These are phyloP conservation scores for Rhizopogon sp. DNA, from an alignment of 768 basidiomycete genomes.

Conservation along the genomic window DNA sequence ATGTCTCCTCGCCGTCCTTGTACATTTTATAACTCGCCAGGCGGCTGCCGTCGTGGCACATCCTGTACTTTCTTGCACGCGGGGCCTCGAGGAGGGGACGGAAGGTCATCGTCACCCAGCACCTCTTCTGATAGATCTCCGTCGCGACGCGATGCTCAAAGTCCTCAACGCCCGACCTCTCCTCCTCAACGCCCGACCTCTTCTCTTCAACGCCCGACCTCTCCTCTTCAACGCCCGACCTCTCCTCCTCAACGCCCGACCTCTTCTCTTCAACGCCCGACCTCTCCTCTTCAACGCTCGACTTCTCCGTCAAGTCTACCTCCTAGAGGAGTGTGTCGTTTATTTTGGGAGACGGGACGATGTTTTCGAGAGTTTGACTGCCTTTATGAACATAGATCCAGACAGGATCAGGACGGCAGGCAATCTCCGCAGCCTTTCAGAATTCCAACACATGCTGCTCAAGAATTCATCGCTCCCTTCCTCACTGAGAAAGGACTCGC, in stretches of 20 bases:
- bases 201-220: too few relatives aligned
- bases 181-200: too few relatives aligned
- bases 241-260: too few relatives aligned
- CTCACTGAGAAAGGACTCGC: constrained; percentile 41
- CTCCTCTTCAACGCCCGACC: too few relatives aligned
- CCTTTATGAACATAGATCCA: constrained; percentile 32
- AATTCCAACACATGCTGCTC: constrained; percentile 12
- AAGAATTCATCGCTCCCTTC: constrained; percentile 34
- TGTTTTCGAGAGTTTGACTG: constrained; percentile 46
- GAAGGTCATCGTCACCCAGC: constrained; percentile 1
- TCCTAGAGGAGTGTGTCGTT: constrained; percentile 39
- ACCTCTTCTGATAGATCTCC: constrained; percentile 6
- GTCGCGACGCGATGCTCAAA: constrained; percentile 2
- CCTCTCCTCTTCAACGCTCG: constrained; percentile 11
- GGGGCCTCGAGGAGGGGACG: constrained; percentile 13
- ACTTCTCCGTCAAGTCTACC: neutral
- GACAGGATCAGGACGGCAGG: constrained; percentile 7
- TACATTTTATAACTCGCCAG: constrained; percentile 33
- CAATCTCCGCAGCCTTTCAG: constrained; percentile 1
- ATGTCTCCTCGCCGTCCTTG: constrained; percentile 23
- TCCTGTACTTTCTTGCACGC: constrained; percentile 23
- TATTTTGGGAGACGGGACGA: constrained; percentile 41
- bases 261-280: too few relatives aligned
- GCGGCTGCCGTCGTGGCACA: constrained; percentile 43
- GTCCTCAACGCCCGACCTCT: constrained; percentile 13